Percentiles rank a stretch among this genome's conserved stretches.
phyloP scores from a whole-genome alignment of 441 rosid species.

The Euphorbia schlechtendalii region DNA sequence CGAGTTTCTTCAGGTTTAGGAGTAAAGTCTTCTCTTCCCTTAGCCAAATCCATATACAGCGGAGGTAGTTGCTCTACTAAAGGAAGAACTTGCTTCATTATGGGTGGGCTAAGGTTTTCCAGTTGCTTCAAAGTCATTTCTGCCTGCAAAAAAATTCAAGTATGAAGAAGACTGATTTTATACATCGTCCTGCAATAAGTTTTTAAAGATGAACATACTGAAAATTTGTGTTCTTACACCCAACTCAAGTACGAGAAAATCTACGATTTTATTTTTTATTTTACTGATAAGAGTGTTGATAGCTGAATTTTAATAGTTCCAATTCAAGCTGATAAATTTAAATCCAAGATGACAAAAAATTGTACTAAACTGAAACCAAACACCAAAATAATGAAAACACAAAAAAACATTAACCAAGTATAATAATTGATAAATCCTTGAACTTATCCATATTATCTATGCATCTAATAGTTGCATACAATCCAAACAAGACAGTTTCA shows the following conservation, averaged over 20 bases:
- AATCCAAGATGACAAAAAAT: too few species aligned
- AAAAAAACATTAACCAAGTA: too few species aligned
- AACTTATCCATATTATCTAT: background rate
- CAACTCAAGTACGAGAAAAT: conserved; percentile 1
- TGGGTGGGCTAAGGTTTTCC: conserved; percentile 81
- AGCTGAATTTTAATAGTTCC: background rate
- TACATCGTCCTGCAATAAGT: background rate
- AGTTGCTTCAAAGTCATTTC: conserved; percentile 91
- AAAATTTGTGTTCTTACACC: background rate
- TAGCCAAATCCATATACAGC: conserved; percentile 78
- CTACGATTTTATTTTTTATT: background rate
- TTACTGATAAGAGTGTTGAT: background rate
- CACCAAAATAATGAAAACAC: too few species aligned
- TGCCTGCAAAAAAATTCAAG: conserved; percentile 49
- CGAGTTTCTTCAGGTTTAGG: conserved; percentile 97
- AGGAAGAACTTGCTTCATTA: conserved; percentile 93
- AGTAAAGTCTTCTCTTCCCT: conserved; percentile 88
- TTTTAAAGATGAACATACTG: background rate
- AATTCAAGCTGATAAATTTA: background rate
- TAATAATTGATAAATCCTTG: background rate
- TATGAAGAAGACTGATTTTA: background rate
- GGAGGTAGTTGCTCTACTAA: conserved; percentile 93
- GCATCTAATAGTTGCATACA: background rate
- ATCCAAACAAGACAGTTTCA: background rate
- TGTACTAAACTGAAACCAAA: too few species aligned